Percentiles rank a stretch among this genome's conserved stretches.
Conservation (phyloP, 1,139 yeast genomes). For the Hyphopichia wangnamkhiaoensis region DNA sequence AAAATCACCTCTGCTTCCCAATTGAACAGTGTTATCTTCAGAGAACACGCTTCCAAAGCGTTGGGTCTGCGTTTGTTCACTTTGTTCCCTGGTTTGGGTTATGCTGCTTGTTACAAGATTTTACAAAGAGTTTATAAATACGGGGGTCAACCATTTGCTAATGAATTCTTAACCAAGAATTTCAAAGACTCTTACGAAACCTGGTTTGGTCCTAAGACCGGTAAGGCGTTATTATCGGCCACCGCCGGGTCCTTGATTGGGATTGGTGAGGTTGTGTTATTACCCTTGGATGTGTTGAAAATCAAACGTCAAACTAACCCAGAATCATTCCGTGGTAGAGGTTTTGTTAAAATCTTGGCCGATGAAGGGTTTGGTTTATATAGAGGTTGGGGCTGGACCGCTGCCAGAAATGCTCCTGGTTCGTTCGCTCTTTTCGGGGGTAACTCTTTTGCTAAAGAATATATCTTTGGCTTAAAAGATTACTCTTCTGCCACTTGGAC, state of each 20-base stretch:
- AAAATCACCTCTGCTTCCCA: slow-evolving; percentile 61
- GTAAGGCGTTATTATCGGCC: slow-evolving; percentile 94
- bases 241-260: slow-evolving; percentile 97
- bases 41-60: slow-evolving; percentile 74
- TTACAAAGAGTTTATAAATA: slow-evolving; percentile 97
- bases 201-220: slow-evolving; percentile 88
- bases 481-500: slow-evolving; percentile 91
- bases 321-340: slow-evolving; percentile 96
- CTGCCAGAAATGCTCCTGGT: slow-evolving; percentile 99
- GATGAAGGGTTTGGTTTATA: slow-evolving; percentile 95
- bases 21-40: slow-evolving; percentile 83
- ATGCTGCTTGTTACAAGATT: slow-evolving; percentile 96
- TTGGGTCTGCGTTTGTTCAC: slow-evolving; percentile 73
- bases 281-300: slow-evolving; percentile 94
- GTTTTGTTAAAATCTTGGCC: slow-evolving; percentile 75
- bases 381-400: slow-evolving; percentile 99
- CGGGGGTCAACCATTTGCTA: slow-evolving; percentile 99
- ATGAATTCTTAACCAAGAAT: slow-evolving; percentile 81
- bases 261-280: slow-evolving; percentile 92
- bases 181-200: slow-evolving; percentile 70
- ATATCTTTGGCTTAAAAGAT: slow-evolving; percentile 81
- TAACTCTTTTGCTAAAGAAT: slow-evolving; percentile 97
- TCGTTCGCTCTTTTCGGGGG: slow-evolving; percentile 98
- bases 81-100: slow-evolving; percentile 95
- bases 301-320: slow-evolving; percentile 99